Percentiles rank a stretch among this genome's conserved stretches.
phyloP scores from a whole-genome alignment of 2,329 filamentous ascomycete species.

The Chaetomium sp. region DNA sequence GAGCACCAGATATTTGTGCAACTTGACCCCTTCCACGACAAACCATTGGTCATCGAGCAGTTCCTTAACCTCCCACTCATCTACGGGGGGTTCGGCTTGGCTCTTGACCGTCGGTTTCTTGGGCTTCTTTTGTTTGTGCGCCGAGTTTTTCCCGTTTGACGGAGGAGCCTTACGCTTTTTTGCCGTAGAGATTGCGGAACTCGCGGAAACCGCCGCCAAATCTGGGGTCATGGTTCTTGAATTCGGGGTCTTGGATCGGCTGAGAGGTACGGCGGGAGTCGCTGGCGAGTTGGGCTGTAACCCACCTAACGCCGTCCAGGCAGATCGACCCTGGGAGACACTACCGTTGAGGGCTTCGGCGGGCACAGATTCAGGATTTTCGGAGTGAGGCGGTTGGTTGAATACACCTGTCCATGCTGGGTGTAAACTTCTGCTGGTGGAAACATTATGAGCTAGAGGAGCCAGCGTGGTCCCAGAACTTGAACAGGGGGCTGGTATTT shows the following conservation, averaged over 20 bases:
- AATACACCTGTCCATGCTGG: slow-evolving; percentile 11
- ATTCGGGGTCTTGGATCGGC: background rate
- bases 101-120: slow-evolving; percentile 7
- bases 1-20: slow-evolving; percentile 45
- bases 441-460: background rate
- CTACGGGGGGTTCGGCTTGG: slow-evolving; percentile 16
- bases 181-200: background rate
- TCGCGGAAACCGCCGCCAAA: background rate
- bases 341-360: too few relatives aligned
- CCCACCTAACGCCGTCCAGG: background rate
- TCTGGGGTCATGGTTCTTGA: background rate
- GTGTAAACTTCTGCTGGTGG: slow-evolving; percentile 3
- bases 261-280: background rate
- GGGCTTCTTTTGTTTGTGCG: slow-evolving; percentile 4
- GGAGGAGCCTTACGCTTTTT: slow-evolving; percentile 8
- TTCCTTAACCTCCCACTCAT: slow-evolving; percentile 24
- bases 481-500: background rate
- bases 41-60: slow-evolving; percentile 30
- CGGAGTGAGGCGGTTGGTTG: background rate
- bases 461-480: background rate
- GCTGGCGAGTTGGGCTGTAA: background rate
- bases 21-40: slow-evolving; percentile 32
- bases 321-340: background rate
- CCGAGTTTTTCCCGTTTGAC: background rate
- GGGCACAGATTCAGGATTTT: background rate